Base-by-base conservation (phyloP, 2,329 filamentous ascomycete genomes). In the Talaromyces amestolkiae region DNA sequence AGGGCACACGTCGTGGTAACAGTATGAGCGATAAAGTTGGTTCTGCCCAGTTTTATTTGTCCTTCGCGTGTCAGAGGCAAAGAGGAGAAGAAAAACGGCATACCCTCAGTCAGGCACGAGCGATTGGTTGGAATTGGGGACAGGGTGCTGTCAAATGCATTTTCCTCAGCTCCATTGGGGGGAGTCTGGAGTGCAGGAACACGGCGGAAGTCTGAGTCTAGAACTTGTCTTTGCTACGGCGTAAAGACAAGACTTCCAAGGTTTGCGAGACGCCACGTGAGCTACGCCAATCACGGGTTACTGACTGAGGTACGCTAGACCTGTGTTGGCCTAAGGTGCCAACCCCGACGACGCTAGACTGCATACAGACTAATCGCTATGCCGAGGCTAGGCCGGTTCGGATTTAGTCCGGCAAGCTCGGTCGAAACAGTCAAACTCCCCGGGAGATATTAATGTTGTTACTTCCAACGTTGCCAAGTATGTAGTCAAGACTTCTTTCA, bases 181-280 rank as follows among this genome's bases (percentile, higher is more conserved):
- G n/a, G 31, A 54, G 17, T 22, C 17, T 35, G 51, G 51, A 54
- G 58, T 31, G 19, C 54, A 37, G 54, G 54, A 58, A 41, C 4
- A 4, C 10, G 13, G 15, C 17, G 8, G 27, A 33, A 10, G 49
- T 4, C 35, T 3, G 53, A 37, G 53, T 56, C 53, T 39, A 56
- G 53, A 54, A 35, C 31, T 35, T 15, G 2, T 27, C 47, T 3
- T 19, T 31, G 7, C 27, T 31, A 31, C 27, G 27, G 27, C 5
- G 27, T 31, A 7, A 31, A 31, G 27, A 7, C 7, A 31, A 5
- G 7, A 31, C 27, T 31, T 53, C 49, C 49, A 53, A 53, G 49
- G 27, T 13, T 35, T 35, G 2, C 10, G 11, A 33, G 33, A 31
- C 59, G 59, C 59, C 59, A 61, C 59, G 59, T 61, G 59, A 61